Conservation (phyloP, 495 filamentous ascomycete genomes). For the Terfezia boudieri region DNA sequence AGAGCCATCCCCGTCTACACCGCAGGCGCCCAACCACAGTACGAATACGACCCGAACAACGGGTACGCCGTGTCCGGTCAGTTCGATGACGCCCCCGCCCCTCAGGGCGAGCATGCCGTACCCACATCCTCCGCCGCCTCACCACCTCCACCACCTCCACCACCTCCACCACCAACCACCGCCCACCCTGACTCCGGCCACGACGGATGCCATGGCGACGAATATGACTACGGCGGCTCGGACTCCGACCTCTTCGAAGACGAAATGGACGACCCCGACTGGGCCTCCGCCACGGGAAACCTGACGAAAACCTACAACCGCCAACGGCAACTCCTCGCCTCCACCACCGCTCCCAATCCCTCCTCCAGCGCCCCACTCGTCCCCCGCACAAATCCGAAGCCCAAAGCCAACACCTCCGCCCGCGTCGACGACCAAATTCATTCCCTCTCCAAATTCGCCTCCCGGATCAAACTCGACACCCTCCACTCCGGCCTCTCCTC, state of each 20-base stretch:
- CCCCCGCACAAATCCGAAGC: constrained; percentile 72
- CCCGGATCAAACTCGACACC: constrained; percentile 68
- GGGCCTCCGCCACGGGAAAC: constrained; percentile 39
- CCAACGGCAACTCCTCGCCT: constrained; percentile 37
- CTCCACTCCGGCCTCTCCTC: constrained; percentile 25
- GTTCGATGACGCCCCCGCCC: not conserved
- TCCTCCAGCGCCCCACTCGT: not conserved
- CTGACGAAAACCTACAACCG: constrained; percentile 84
- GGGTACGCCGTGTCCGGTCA: constrained; percentile 5
- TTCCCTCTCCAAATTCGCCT: constrained; percentile 61
- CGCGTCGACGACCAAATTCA: constrained; percentile 72
- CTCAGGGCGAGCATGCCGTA: not conserved
- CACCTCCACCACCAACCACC: not conserved
- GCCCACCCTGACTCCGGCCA: not conserved
- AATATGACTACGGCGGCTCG: constrained; percentile 32
- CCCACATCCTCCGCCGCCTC: not conserved
- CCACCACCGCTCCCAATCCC: constrained; percentile 29
- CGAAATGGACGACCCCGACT: constrained; percentile 36
- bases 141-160: not conserved
- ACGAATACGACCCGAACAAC: constrained; percentile 7
- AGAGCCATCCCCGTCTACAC: not conserved
- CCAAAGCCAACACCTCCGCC: constrained; percentile 52
- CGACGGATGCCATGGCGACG: constrained; percentile 28
- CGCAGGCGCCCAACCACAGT: constrained; percentile 6
- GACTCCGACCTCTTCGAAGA: constrained; percentile 23